Base-by-base conservation (phyloP, 805 yeast genomes). In the Metschnikowia bowlesiae region DNA sequence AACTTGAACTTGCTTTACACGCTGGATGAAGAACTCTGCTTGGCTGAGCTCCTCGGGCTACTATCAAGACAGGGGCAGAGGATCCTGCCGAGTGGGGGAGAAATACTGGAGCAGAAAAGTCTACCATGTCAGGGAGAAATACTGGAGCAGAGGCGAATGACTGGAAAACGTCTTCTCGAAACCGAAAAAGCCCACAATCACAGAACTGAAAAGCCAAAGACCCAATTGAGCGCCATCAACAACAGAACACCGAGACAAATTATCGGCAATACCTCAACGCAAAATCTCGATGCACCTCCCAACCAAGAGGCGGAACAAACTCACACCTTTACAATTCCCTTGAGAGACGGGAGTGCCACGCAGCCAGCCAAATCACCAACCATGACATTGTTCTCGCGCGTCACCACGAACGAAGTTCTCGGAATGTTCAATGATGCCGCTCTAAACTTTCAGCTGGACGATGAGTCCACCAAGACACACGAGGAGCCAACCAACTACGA, bases 341-440 rank as follows among this genome's bases (percentile, higher is more conserved):
- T 79, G 40, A 72, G 75, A 48, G 79, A 74, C 57, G 67, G 60
- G 29, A 60, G 58, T 35, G 46, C 59, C 2, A 38, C 55, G 1
- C 52, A 53, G 29, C 60, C 64, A 31, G 78, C 81, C 3, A 70
- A 74, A 11, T 85, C 95, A 0, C 96, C 95, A 0, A 89, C 96
- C 0, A 77, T 86, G 55, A 90, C 97, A 0, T 69, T 84, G 61
- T 85, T 78, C 62, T 85, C 96, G 0, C 81, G 82, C 46, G 81
- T 83, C 59, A 92, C 96, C 2, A 78, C 82, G 50, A 79, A 81
- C 48, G 96, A 89, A 57, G 84, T 89, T 0, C 71, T 79, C 53
- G 77, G 80, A 13, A 87, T 89, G 89, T 87, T 89, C 63, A 87
- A 85, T 60, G 81, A 78, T 44, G 80, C 81, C 0, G 66, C 74